A percentile compares a stretch with the other conserved stretches of the same genome.
phyloP scores from a whole-genome alignment of 495 filamentous ascomycete species.

The Neurospora sp. region DNA sequence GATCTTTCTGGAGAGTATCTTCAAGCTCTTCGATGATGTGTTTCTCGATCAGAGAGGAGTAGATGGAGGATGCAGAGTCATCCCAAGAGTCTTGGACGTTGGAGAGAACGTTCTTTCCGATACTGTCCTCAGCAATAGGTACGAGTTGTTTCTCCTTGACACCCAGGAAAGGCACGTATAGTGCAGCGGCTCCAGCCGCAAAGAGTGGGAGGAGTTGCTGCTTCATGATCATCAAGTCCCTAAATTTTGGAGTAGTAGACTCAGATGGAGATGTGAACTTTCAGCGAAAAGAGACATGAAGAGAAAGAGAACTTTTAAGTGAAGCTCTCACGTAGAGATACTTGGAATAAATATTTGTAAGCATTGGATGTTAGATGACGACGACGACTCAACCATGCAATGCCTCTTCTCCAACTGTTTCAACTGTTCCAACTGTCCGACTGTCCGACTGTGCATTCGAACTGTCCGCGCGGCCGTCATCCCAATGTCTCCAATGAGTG shows the following conservation, averaged over 20 bases:
- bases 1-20: constrained; percentile 10
- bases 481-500: background rate
- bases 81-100: constrained; percentile 15
- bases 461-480: background rate
- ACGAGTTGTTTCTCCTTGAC: constrained; percentile 30
- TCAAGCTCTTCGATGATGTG: constrained; percentile 5
- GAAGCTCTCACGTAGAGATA: background rate
- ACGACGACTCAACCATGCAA: background rate
- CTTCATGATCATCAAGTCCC: constrained; percentile 19
- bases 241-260: background rate
- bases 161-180: background rate
- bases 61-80: constrained; percentile 7
- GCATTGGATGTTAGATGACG: background rate
- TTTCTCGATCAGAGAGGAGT: constrained; percentile 7
- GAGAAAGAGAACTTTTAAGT: background rate
- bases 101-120: constrained; percentile 20
- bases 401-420: background rate
- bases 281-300: background rate
- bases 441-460: background rate
- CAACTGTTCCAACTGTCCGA: background rate
- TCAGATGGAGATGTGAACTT: background rate
- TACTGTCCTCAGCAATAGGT: constrained; percentile 43
- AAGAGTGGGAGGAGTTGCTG: constrained; percentile 37
- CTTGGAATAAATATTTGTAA: background rate
- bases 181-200: constrained; percentile 40